phyloP scores from a whole-genome alignment of 2,329 filamentous ascomycete genomes.

The Dactylella cylindrospora region DNA sequence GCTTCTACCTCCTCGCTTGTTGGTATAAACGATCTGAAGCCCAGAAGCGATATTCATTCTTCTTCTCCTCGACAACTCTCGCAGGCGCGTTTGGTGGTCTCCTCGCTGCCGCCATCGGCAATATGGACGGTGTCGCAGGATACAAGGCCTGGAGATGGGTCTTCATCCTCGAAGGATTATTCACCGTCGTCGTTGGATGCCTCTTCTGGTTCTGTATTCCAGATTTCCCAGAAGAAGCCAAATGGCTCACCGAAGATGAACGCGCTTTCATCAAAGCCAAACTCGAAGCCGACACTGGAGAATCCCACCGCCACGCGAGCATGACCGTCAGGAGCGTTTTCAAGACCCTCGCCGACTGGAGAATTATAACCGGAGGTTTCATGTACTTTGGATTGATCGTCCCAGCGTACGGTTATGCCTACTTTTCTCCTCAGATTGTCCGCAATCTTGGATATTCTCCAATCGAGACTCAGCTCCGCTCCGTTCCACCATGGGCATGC shows the following conservation, averaged over 20 bases:
- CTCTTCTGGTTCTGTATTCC: conserved; percentile 70
- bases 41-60: conserved; percentile 89
- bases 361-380: conserved; percentile 71
- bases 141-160: conserved; percentile 80
- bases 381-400: conserved; percentile 83
- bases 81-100: conserved; percentile 84
- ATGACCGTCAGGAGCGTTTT: conserved; percentile 65
- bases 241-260: conserved; percentile 72
- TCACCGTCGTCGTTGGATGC: conserved; percentile 65
- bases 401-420: conserved; percentile 75
- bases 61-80: conserved; percentile 80
- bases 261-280: conserved; percentile 66
- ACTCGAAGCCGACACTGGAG: conserved; percentile 68
- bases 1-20: conserved; percentile 74
- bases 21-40: conserved; percentile 88
- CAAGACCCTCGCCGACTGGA: conserved; percentile 62
- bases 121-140: conserved; percentile 71
- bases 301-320: conserved; percentile 64
- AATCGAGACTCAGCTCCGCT: conserved; percentile 59
- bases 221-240: conserved; percentile 72
- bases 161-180: conserved; percentile 73
- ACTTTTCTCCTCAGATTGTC: conserved; percentile 74
- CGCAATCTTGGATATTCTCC: conserved; percentile 63
- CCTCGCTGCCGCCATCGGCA: conserved; percentile 81
- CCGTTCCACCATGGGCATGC: conserved; percentile 64